phyloP scores from a whole-genome alignment of 441 rosid genomes.

The Dalechampia spathulata region DNA sequence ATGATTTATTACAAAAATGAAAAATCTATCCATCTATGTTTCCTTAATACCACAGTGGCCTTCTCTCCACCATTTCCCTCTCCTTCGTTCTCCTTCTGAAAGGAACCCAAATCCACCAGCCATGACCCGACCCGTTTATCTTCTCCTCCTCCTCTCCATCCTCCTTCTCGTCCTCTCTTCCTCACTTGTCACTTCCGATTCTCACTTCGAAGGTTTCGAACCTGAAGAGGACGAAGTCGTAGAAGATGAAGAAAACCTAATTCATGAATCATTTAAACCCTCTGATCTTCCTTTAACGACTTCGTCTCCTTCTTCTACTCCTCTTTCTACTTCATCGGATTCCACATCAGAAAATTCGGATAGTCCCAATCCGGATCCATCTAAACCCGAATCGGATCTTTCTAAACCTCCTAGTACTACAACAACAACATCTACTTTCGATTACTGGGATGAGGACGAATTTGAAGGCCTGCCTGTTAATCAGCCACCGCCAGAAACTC shows the following conservation, averaged over 20 bases:
- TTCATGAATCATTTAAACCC: slow-evolving; percentile 30
- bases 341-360: slow-evolving; percentile 15
- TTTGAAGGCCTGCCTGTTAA: slow-evolving; percentile 72
- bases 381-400: slow-evolving; percentile 18
- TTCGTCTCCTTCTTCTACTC: slow-evolving; percentile 34
- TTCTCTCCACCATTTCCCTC: no score
- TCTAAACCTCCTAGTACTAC: slow-evolving; percentile 14
- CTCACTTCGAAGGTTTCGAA: slow-evolving; percentile 88
- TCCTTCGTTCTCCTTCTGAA: no score
- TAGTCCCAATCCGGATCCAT: slow-evolving; percentile 15
- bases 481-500: slow-evolving; percentile 20
- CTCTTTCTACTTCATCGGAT: no score
- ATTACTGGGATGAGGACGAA: slow-evolving; percentile 93
- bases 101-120: no score
- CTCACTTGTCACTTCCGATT: slow-evolving; percentile 30
- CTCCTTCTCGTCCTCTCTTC: slow-evolving; percentile 16
- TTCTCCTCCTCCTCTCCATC: slow-evolving; percentile 3
- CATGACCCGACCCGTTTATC: no score
- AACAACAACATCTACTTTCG: slow-evolving; percentile 37
- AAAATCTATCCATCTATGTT: no score
- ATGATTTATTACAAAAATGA: no score
- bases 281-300: slow-evolving; percentile 50
- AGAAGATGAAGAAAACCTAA: slow-evolving; percentile 32
- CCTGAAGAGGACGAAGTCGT: slow-evolving; percentile 53
- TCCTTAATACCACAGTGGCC: no score